Percentiles rank a stretch among this genome's conserved stretches.
These are phyloP conservation scores for Musa schizocarpa DNA, from an alignment of 176 grass and related monocot genomes.

Conservation along the genomic window DNA sequence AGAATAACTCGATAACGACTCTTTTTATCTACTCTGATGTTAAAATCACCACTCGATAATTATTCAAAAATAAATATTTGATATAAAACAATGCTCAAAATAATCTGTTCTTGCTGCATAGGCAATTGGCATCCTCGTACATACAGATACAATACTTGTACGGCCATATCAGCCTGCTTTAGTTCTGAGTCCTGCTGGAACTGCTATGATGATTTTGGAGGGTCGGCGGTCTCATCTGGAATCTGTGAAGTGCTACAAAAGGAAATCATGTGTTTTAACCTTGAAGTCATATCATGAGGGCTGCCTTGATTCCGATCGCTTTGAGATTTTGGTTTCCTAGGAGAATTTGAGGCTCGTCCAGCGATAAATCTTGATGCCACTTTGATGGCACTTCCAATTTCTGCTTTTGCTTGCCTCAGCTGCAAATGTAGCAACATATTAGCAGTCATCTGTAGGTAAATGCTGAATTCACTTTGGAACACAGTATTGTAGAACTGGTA, in stretches of 20 bases:
- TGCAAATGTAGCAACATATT: slow-evolving; percentile 21
- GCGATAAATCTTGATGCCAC: slow-evolving; percentile 98
- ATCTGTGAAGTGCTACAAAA: slow-evolving; percentile 40
- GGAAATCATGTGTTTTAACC: slow-evolving; percentile 72
- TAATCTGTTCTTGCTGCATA: too few relatives aligned
- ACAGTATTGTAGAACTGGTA: neutral
- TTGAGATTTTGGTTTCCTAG: slow-evolving; percentile 31
- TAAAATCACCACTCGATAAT: too few relatives aligned
- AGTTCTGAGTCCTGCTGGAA: slow-evolving; percentile 22
- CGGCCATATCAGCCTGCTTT: neutral
- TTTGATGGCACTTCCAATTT: slow-evolving; percentile 89
- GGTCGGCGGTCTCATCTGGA: slow-evolving; percentile 24
- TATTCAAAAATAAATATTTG: too few relatives aligned
- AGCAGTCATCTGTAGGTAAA: neutral
- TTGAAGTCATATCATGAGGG: slow-evolving; percentile 35
- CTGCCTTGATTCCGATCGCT: slow-evolving; percentile 37
- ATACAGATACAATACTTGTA: neutral
- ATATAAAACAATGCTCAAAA: too few relatives aligned
- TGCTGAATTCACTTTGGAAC: neutral
- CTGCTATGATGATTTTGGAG: slow-evolving; percentile 33
- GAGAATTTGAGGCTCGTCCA: slow-evolving; percentile 53
- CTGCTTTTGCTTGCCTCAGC: slow-evolving; percentile 96
- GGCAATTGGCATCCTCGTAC: too few relatives aligned
- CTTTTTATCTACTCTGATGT: too few relatives aligned
- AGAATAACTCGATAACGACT: too few relatives aligned